phyloP scores from a whole-genome alignment of 1,284 basidiomycete species.

The Rhodotorula mucilaginosa region DNA sequence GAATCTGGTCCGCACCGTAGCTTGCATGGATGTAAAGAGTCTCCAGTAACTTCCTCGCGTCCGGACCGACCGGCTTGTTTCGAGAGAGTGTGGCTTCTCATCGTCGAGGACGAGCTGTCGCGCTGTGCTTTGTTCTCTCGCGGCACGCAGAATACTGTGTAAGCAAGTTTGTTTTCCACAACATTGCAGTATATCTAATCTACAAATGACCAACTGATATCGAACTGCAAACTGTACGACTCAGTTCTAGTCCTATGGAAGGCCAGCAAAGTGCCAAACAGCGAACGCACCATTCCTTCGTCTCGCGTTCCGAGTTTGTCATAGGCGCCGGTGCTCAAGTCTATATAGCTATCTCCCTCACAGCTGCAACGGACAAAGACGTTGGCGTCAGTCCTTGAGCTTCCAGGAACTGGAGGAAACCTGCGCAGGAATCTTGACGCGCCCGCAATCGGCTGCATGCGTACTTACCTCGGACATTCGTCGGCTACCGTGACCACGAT shows the following conservation, averaged over 20 bases:
- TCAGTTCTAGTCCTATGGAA: neutral
- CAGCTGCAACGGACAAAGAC: neutral
- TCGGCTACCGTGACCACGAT: slow-evolving; percentile 69
- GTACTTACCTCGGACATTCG: slow-evolving; percentile 58
- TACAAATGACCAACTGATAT: neutral
- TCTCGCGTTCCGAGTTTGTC: neutral
- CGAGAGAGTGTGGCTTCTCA: neutral
- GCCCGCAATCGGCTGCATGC: too few species aligned
- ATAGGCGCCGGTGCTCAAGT: slow-evolving; percentile 77
- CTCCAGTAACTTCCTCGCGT: neutral
- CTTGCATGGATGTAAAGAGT: neutral
- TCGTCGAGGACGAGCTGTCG: neutral
- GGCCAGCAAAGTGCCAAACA: neutral
- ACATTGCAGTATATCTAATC: neutral
- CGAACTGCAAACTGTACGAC: neutral
- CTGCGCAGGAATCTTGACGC: neutral
- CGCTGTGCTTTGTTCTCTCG: neutral
- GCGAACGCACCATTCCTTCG: neutral
- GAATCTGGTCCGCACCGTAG: too few species aligned
- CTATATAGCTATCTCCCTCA: slow-evolving; percentile 46
- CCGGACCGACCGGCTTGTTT: neutral
- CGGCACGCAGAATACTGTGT: neutral
- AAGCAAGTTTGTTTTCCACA: too few species aligned
- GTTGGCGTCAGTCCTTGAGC: neutral
- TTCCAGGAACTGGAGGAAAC: neutral